Evolutionary conservation across 2,329 filamentous ascomycete genomes (phyloP).

Genomic region (Xylaria sp.): DNA sequence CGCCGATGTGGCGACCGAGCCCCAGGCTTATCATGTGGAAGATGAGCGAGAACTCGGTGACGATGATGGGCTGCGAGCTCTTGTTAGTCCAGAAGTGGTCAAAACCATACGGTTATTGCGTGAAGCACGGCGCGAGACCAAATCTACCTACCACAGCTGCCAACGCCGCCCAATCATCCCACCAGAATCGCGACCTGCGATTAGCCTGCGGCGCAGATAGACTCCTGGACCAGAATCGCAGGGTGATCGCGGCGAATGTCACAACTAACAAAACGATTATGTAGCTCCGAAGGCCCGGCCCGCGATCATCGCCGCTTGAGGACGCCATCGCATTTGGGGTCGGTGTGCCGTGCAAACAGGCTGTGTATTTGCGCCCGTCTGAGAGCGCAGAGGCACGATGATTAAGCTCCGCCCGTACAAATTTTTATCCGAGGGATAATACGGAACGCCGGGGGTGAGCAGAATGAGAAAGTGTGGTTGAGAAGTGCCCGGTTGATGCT

Average conservation of each 20-base stretch:
- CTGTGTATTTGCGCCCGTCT: no score
- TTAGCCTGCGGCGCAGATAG: background rate
- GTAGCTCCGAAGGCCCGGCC: slow-evolving; percentile 8
- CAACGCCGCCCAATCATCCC: slow-evolving; percentile 36
- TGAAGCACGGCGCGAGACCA: background rate
- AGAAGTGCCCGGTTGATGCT: no score
- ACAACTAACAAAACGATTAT: slow-evolving; percentile 21
- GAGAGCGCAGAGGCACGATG: no score
- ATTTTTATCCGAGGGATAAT: no score
- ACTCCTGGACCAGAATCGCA: slow-evolving; percentile 24
- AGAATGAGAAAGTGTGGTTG: no score
- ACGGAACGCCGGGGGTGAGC: no score
- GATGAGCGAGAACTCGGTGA: slow-evolving; percentile 12
- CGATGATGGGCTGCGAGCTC: slow-evolving; percentile 10
- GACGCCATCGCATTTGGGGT: no score
- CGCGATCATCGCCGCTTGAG: slow-evolving; percentile 10
- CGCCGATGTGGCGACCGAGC: slow-evolving; percentile 13
- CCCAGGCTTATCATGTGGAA: slow-evolving; percentile 15
- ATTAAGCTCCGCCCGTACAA: no score
- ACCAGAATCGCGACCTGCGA: slow-evolving; percentile 16
- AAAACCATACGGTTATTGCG: no score
- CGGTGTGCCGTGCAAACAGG: no score
- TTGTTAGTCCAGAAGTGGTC: background rate
- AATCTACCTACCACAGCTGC: slow-evolving; percentile 21
- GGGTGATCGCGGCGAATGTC: background rate